Evolutionary conservation across 768 basidiomycete genomes (phyloP).

Genomic region (Sistotremastrum niveocremeum): DNA sequence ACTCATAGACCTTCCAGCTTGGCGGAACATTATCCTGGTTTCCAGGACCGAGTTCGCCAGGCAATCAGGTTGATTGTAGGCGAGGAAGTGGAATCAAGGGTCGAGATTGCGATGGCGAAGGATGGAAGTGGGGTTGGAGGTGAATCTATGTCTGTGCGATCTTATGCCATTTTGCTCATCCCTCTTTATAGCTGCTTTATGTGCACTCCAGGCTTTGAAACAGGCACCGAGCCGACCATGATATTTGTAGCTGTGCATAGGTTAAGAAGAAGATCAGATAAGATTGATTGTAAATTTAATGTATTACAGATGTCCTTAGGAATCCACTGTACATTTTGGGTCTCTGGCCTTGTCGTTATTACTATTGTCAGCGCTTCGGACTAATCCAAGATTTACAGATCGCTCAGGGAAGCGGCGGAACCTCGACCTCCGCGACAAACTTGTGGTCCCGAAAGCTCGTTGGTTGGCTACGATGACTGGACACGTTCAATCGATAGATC

Average conservation of each 20-base stretch:
- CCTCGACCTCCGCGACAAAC: no score
- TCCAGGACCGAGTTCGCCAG: constrained; percentile 58
- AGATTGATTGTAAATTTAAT: no score
- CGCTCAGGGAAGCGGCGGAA: no score
- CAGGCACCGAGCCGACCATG: constrained; percentile 13
- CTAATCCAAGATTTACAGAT: no score
- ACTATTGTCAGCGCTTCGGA: no score
- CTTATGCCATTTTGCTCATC: neutral
- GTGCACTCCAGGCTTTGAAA: constrained; percentile 73
- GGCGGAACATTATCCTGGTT: constrained; percentile 85
- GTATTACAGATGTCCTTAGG: no score
- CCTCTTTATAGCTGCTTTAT: constrained; percentile 22
- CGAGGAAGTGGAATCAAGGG: constrained; percentile 59
- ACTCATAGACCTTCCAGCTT: constrained; percentile 34
- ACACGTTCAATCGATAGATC: no score
- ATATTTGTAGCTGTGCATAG: neutral
- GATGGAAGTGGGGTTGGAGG: constrained; percentile 97
- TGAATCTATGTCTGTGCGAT: constrained; percentile 25
- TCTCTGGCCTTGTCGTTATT: no score
- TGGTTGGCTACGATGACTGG: no score
- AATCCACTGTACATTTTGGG: no score
- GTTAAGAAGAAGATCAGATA: no score
- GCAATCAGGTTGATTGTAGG: constrained; percentile 71
- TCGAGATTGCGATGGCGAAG: constrained; percentile 87
- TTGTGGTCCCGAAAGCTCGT: no score